Evolutionary conservation across 176 grass and related monocot species (phyloP), one percentile per base, ranked within the genome.

Genomic region (Hyparrhenia diplandra): DNA sequence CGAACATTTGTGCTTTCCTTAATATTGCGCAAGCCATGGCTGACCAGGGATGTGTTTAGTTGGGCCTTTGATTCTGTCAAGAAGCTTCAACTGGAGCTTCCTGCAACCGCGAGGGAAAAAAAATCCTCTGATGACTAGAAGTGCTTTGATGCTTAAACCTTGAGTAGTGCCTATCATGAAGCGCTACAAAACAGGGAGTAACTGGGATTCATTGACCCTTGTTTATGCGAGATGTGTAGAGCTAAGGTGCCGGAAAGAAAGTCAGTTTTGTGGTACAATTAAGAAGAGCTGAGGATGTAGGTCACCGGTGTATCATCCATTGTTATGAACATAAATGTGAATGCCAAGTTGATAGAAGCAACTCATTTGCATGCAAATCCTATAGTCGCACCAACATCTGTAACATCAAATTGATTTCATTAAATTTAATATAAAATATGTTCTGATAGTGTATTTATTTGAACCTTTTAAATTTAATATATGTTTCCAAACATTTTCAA

Each of bases 21-120:
- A 91, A 96, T 87, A 92, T 99, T 71, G 92, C 87, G 4, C 97
- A 99, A 85, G 97, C 97, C 28, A 99, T 99, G 97, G 91, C 87
- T 41, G 97, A 99, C 78, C 97, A 99, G 91, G 93, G 97, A 75
- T 99, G 93, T 81, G 90, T 93, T 17, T 99, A 92, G 59, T 70
- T 82, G 47, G 27, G 75, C 6, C 12, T 63, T 68, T 42, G 11
- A 24, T 73, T 88, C 37, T 49, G 73, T 63, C 73, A 74, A 85
- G 72, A 69, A 82, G 73, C 46, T 71, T 32, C 57, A 34, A 79
- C 47, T 78, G 4, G 10, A 49, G 8, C 13, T 37, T 73, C 20
- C 32, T 74, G 30, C 47, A 64, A 17, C 5, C 17, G 35, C 5
- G 0, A 16, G 36, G 63, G 2, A 45, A 49, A 51, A 17, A 47